Evolutionary conservation across 2,329 filamentous ascomycete species (phyloP).

Genomic region (Penicillium griseofulvum): DNA sequence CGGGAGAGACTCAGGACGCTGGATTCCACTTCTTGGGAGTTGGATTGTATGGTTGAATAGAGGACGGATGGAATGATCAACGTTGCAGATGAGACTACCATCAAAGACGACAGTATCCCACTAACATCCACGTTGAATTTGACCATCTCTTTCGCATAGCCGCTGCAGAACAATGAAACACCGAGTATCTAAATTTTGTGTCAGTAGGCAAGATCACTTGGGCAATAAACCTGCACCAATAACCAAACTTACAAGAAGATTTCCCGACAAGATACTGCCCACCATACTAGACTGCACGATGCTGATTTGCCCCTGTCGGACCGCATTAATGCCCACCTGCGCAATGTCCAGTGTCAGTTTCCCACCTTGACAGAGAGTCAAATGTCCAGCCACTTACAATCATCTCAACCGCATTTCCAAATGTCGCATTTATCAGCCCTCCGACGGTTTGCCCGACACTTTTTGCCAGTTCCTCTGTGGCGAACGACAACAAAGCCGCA

Average conservation of each 20-base stretch:
- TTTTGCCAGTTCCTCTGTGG: slow-evolving; percentile 55
- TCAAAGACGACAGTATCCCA: slow-evolving; percentile 73
- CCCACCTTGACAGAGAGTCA: neutral
- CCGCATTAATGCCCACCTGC: slow-evolving; percentile 62
- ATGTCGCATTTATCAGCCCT: slow-evolving; percentile 57
- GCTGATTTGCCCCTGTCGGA: slow-evolving; percentile 66
- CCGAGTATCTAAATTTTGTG: slow-evolving; percentile 59
- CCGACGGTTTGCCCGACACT: slow-evolving; percentile 56
- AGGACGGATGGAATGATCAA: slow-evolving; percentile 66
- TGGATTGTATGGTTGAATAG: slow-evolving; percentile 14
- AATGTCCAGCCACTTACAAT: slow-evolving; percentile 56
- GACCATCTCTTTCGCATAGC: slow-evolving; percentile 69
- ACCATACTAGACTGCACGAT: slow-evolving; percentile 87
- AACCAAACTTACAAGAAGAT: slow-evolving; percentile 55
- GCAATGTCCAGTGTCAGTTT: neutral
- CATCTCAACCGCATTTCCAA: slow-evolving; percentile 59
- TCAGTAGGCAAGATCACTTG: neutral
- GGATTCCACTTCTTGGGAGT: slow-evolving; percentile 5
- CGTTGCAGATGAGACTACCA: slow-evolving; percentile 70
- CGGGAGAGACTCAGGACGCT: slow-evolving; percentile 43
- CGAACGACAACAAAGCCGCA: slow-evolving; percentile 55
- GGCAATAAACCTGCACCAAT: neutral
- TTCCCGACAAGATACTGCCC: slow-evolving; percentile 79
- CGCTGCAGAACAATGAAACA: slow-evolving; percentile 81
- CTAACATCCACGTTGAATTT: slow-evolving; percentile 84